Evolutionary conservation across 2,329 filamentous ascomycete species (phyloP), one percentile per base, ranked within the genome.

Genomic region (Cordyceps javanica): DNA sequence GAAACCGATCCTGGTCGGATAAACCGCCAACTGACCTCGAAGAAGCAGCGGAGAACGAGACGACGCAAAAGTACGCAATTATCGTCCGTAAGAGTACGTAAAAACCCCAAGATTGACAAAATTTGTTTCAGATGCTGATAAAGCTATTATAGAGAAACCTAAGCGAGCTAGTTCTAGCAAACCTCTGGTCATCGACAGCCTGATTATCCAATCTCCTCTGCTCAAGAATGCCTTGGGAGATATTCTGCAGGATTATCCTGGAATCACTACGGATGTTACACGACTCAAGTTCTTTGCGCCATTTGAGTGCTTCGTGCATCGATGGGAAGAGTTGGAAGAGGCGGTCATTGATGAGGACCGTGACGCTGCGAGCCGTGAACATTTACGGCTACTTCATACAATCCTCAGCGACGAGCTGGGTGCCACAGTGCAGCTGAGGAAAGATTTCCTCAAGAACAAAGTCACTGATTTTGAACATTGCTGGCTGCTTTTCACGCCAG

Each of bases 401-500:
- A 94, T 91, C 65, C 76, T 94, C 19, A 32, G 10, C 21, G 52
- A 55, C 28, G 52, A 55, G n/a, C 42, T 55, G 3, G 30, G 52
- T 10, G 30, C 39, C 3, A 45, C 32, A 6, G 46, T 55, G 9
- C 52, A 55, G 52, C 23, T 55, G 23, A 86, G 92, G 63, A 83
- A 86, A 60, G 91, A 96, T 70, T 96, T 90, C 66, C 82, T 84
- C 1, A 80, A 89, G 23, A 85, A 81, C 32, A 92, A 92, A 68
- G 84, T 90, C 39, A 94, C 96, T 67, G 94, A 90, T 0, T 96
- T 92, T 64, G 90, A 96, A 58, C 79, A 95, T 3, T 75, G 94
- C 1, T 96, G 91, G 91, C 90, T 90, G 0, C 74, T 96, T 3
- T 95, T 89, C 80, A 95, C 94, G 67, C 91, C 91, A 0, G 89